These are phyloP conservation scores for Aspergillus ruber DNA, from an alignment of 2,329 filamentous ascomycete genomes.

Conservation along the genomic window DNA sequence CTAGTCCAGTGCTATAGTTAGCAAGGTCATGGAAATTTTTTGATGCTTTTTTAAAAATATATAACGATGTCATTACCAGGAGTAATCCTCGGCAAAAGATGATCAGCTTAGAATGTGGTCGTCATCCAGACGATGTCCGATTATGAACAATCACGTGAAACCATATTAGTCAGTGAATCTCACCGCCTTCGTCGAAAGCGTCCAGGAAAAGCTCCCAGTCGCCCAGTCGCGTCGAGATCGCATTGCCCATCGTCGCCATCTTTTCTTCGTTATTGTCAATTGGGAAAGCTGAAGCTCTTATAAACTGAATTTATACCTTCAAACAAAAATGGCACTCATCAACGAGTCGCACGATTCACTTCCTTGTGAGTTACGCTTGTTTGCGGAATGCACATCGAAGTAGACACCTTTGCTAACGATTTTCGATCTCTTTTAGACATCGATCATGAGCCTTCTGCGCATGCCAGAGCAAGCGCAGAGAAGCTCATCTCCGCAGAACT, in stretches of 20 bases:
- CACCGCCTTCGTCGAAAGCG: constrained; percentile 1
- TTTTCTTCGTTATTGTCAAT: neutral
- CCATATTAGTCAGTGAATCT: constrained; percentile 1
- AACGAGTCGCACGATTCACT: constrained; percentile 70
- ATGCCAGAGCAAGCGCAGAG: constrained; percentile 59
- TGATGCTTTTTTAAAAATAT: too few relatives aligned
- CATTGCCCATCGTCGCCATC: neutral
- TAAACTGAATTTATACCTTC: neutral
- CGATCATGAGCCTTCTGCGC: constrained; percentile 61
- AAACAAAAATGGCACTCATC: constrained; percentile 56
- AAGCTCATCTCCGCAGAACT: constrained; percentile 65
- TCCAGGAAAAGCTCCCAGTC: neutral
- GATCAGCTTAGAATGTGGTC: too few relatives aligned
- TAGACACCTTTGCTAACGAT: constrained; percentile 5
- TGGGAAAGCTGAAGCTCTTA: neutral
- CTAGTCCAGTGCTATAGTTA: too few relatives aligned
- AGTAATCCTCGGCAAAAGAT: too few relatives aligned
- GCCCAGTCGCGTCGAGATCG: neutral
- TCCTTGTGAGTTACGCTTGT: constrained; percentile 57
- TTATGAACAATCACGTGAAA: neutral
- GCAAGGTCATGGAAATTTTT: too few relatives aligned
- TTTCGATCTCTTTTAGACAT: constrained; percentile 56
- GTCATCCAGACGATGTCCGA: too few relatives aligned
- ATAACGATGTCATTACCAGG: too few relatives aligned
- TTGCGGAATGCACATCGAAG: constrained; percentile 1